Evolutionary conservation across 2,329 filamentous ascomycete species (phyloP), one percentile per base, ranked within the genome.

Genomic region (Myriangium duriaei): DNA sequence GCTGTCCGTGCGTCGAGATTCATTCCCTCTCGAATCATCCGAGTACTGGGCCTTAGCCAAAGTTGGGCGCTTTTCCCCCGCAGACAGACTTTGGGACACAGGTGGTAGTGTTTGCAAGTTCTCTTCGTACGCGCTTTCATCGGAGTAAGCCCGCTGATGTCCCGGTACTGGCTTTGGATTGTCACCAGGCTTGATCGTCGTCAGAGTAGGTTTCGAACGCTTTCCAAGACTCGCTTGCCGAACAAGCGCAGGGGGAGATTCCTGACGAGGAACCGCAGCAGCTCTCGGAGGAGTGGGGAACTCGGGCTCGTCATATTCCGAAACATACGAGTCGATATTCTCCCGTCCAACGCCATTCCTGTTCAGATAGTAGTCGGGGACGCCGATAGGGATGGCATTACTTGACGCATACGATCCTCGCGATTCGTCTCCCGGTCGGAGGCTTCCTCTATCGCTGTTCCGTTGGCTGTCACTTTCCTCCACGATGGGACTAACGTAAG

Each of bases 161-260:
- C 18, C 36, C 11, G 36, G 30, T 2, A 16, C 37, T 14, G 30
- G 32, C 18, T 39, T 40, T 17, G 37, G 10, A 43, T 48, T 54
- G 11, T 67, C 63, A 1, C 54, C 51, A 28, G 61, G 65, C 44
- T 59, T 64, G 40, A 68, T 65, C 0, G 61, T 67, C 39, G 63
- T 67, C 43, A 69, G 45, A 5, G 61, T 64, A 4, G 65, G 65
- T 44, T 61, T 66, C 11, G 58, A 62, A 37, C 63, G 57, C 44
- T 63, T 58, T 11, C 65, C 65, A 16, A 68, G 44, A 50, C 65
- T 69, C 7, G 65, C 65, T 46, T 68, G 61, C 37, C 65, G 53
- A 30, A 68, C 59, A n/a, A 66, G 49, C 12, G 51, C 54, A 21
- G 53, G 55, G 30, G 48, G 50, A 34, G 60, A 34, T n/a, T 34